A percentile compares a stretch with the other conserved stretches of the same genome.
Evolutionary conservation across 768 basidiomycete species (phyloP).

Genomic region (Crassisporium funariophilum): DNA sequence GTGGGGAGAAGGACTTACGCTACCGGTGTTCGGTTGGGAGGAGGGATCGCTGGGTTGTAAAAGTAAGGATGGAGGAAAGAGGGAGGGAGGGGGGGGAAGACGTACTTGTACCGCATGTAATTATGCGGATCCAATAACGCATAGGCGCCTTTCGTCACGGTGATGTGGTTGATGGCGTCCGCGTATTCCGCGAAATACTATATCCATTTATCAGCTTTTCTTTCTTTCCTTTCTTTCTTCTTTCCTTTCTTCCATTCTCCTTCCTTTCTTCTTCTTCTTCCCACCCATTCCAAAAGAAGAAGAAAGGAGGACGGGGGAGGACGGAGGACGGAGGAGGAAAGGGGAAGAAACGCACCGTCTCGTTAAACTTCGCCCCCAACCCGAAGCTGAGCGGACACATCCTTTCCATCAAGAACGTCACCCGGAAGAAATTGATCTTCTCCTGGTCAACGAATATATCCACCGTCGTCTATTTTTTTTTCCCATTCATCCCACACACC

Average conservation of each 20-base stretch:
- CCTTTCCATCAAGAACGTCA: conserved; percentile 51
- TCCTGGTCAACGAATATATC: conserved; percentile 50
- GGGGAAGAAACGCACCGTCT: conserved; percentile 33
- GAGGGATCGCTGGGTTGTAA: conserved; percentile 40
- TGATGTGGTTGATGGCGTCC: conserved; percentile 47
- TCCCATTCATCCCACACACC: no score
- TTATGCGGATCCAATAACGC: conserved; percentile 49
- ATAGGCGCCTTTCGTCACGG: conserved; percentile 41
- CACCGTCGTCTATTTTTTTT: conserved; percentile 45
- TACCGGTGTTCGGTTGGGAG: conserved; percentile 43
- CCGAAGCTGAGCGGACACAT: conserved; percentile 42
- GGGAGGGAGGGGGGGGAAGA: not conserved
- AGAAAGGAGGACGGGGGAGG: no score
- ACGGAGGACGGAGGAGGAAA: no score
- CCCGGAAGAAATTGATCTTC: conserved; percentile 51
- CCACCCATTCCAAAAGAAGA: no score
- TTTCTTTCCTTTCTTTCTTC: no score
- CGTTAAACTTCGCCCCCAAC: conserved; percentile 44
- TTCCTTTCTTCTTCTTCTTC: no score
- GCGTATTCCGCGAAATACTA: conserved; percentile 47
- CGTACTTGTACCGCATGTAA: conserved; percentile 51
- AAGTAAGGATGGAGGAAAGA: not conserved
- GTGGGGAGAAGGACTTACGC: conserved; percentile 36
- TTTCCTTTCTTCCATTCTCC: no score
- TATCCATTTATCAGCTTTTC: no score